phyloP scores from a whole-genome alignment of 495 filamentous ascomycete genomes.

The Monascus purpureus region DNA sequence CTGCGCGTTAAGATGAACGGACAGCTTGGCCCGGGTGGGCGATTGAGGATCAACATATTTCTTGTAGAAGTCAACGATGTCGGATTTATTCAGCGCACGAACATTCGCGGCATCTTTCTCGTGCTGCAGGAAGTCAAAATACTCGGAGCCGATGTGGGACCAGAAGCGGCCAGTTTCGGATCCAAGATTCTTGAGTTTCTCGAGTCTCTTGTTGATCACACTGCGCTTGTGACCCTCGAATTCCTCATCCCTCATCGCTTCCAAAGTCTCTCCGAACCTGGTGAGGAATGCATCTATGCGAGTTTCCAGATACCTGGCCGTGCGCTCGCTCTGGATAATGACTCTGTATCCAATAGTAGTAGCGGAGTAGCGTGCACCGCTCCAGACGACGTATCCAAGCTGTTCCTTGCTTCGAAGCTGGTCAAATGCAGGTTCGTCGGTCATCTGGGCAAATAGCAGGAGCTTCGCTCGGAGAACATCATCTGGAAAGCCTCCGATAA shows the following conservation, averaged over 20 bases:
- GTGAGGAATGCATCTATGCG: conserved; percentile 76
- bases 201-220: conserved; percentile 72
- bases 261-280: conserved; percentile 46
- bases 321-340: conserved; percentile 87
- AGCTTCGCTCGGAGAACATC: conserved; percentile 56
- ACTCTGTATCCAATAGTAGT: conserved; percentile 77
- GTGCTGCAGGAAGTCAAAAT: conserved; percentile 74
- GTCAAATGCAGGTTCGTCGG: conserved; percentile 87
- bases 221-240: conserved; percentile 88
- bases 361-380: conserved; percentile 49
- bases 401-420: conserved; percentile 94
- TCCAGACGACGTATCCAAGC: conserved; percentile 92
- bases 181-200: conserved; percentile 83
- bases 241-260: conserved; percentile 66
- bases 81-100: conserved; percentile 57
- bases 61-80: conserved; percentile 67
- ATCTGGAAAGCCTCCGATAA: conserved; percentile 60
- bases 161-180: conserved; percentile 76
- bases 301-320: conserved; percentile 66
- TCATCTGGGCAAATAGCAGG: conserved; percentile 77
- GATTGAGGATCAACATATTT: conserved; percentile 66
- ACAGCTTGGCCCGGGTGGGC: conserved; percentile 58
- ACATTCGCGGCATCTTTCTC: conserved; percentile 67
- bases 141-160: conserved; percentile 72
- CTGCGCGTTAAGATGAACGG: conserved; percentile 72